Conservation (phyloP, 2,329 filamentous ascomycete species). For the Epichloe elymi region DNA sequence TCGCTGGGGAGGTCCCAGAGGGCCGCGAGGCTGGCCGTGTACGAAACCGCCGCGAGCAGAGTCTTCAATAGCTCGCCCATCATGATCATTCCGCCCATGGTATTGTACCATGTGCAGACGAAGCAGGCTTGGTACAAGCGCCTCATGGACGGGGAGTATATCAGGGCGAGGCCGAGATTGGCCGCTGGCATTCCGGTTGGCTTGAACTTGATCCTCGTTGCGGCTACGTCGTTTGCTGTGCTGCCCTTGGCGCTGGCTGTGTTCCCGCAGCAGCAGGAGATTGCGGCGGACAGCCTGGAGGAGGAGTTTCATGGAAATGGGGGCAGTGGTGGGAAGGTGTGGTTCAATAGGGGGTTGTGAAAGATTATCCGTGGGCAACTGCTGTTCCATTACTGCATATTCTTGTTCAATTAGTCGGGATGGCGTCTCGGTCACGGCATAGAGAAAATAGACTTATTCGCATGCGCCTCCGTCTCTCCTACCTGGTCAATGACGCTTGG, state of each 20-base stretch:
- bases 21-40: constrained; percentile 79
- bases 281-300: constrained; percentile 65
- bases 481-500: no score
- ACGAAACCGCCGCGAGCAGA: constrained; percentile 80
- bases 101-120: constrained; percentile 68
- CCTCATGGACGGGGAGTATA: constrained; percentile 54
- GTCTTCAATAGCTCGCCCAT: constrained; percentile 92
- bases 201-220: constrained; percentile 76
- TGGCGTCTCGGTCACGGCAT: not conserved
- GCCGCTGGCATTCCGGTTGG: constrained; percentile 45
- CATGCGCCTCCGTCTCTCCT: no score
- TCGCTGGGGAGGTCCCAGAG: constrained; percentile 77
- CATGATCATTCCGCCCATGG: constrained; percentile 86
- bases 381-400: not conserved
- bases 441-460: not conserved
- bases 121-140: constrained; percentile 26
- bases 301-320: constrained; percentile 74
- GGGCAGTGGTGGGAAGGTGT: constrained; percentile 70
- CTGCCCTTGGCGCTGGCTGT: constrained; percentile 80
- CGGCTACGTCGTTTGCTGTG: constrained; percentile 76
- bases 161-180: constrained; percentile 62
- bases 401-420: not conserved
- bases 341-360: constrained; percentile 86
- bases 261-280: constrained; percentile 82
- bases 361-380: not conserved